Percentiles rank a stretch among this genome's conserved stretches.
Evolutionary conservation across 2,329 filamentous ascomycete genomes (phyloP).

Genomic region (Cryoendolithus antarcticus): DNA sequence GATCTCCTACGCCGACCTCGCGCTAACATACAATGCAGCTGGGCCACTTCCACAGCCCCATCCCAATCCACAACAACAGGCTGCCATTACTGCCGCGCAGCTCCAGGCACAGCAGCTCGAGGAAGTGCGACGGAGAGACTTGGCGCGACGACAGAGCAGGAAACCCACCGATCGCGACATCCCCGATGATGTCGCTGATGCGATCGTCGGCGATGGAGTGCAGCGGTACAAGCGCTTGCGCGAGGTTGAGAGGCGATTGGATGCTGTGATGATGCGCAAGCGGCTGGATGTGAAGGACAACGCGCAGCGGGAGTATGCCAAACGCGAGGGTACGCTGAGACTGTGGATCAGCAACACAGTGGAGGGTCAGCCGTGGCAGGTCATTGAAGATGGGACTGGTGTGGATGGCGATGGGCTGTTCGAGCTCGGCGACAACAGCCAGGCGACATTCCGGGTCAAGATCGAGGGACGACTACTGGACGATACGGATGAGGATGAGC

Average conservation of each 20-base stretch:
- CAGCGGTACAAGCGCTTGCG: conserved; percentile 71
- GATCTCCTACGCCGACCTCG: conserved; percentile 37
- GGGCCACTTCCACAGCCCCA: conserved; percentile 28
- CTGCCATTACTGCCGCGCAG: conserved; percentile 31
- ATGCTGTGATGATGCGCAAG: conserved; percentile 90
- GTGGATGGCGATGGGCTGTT: conserved; percentile 59
- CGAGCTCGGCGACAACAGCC: conserved; percentile 65
- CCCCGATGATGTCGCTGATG: conserved; percentile 69
- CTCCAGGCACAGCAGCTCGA: conserved; percentile 34
- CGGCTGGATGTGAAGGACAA: conserved; percentile 80
- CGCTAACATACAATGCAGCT: conserved; percentile 33
- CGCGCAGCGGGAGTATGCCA: conserved; percentile 46
- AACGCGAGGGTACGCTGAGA: conserved; percentile 61
- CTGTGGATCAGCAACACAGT: conserved; percentile 93
- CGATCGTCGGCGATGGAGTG: conserved; percentile 69
- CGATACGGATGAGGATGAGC: conserved; percentile 39
- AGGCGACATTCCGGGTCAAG: conserved; percentile 77
- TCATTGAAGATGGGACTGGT: conserved; percentile 33
- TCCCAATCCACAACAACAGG: conserved; percentile 39
- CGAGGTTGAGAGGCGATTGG: conserved; percentile 75
- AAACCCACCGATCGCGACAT: conserved; percentile 94
- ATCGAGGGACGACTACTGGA: conserved; percentile 77
- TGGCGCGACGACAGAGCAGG: conserved; percentile 63
- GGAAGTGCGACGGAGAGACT: conserved; percentile 35
- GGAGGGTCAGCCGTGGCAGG: conserved; percentile 90